A percentile compares a stretch with the other conserved stretches of the same genome.
phyloP scores from a whole-genome alignment of 139 green algal genomes.

The Coelastrella sp. region DNA sequence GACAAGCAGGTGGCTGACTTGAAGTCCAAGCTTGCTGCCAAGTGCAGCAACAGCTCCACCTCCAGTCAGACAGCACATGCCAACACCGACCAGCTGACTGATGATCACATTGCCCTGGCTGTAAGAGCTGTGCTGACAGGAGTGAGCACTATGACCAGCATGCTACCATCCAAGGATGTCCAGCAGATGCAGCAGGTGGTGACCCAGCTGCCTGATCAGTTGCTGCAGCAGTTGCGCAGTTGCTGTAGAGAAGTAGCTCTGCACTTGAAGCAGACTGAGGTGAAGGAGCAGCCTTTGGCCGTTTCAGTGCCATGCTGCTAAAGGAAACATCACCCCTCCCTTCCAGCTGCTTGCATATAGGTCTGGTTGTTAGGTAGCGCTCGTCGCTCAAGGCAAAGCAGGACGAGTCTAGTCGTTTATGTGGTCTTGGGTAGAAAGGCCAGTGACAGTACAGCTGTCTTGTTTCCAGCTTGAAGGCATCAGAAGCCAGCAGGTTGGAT shows the following conservation, averaged over 20 bases:
- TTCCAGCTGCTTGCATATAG: too few species aligned
- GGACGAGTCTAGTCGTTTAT: too few species aligned
- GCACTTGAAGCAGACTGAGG: constrained; percentile 31
- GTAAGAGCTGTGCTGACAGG: constrained; percentile 36
- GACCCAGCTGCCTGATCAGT: constrained; percentile 38
- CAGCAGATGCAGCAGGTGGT: constrained; percentile 48
- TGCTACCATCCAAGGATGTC: constrained; percentile 43
- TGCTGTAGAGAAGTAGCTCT: constrained; percentile 54
- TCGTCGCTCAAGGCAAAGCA: too few species aligned
- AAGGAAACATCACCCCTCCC: too few species aligned
- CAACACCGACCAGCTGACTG: background rate
- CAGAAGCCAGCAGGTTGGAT: too few species aligned
- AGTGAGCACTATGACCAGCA: constrained; percentile 36
- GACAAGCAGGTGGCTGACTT: constrained; percentile 38
- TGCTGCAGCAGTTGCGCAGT: constrained; percentile 50
- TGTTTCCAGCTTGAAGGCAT: too few species aligned
- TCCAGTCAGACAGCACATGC: constrained; percentile 22
- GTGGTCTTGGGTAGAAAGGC: too few species aligned
- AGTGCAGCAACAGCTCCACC: constrained; percentile 7
- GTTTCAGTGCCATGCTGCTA: constrained; percentile 58
- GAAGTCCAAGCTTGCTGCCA: constrained; percentile 21
- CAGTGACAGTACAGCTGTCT: too few species aligned
- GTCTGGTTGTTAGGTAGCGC: too few species aligned
- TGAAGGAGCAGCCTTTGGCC: constrained; percentile 37
- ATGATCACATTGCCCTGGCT: constrained; percentile 32